Base-by-base conservation (phyloP, 2,329 filamentous ascomycete species). In the Diaporthe eres region DNA sequence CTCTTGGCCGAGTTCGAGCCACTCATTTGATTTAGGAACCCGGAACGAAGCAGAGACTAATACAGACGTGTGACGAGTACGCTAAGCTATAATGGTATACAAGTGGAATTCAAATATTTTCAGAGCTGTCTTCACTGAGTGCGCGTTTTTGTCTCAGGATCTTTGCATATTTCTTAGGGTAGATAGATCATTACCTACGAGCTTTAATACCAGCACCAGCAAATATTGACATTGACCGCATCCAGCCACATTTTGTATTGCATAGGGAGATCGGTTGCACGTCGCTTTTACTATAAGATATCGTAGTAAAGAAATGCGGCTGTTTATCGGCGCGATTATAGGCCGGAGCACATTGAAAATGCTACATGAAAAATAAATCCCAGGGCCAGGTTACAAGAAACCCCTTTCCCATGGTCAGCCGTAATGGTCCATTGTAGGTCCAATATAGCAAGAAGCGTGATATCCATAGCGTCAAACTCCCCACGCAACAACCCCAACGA, bases 41-140 rank as follows among this genome's bases (percentile, higher is more conserved):
- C n/a, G 65, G 65, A 70, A 70, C 34, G n/a, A 70, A 70, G n/a
- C 13, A 15, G 7, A 70, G 42, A 31, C 25, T 70, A 1, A 55
- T 70, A 22, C 49, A 70, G 17, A 13, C 17, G 13, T 70, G 65
- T n/a, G 65, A 70, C 15, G n/a, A 70, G n/a, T 70, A 55, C 15
- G 65, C 49, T 13, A 42, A 42, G 22, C 34, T 55, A n/a, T 55
- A 53, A 49, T 1, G 47, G 8, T 10, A 49, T 8, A 7, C 10
- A 2, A 3, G 19, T 8, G 2, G 10, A 9, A 22, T 1, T 19
- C 7, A 15, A 6, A 13, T 42, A 9, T 60, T 39, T 4, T 10
- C 5, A 5, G 19, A 13, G 42, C 2, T 49, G 25, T 22, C 9
- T 65, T 6, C 17, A 13, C 13, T 10, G 15, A 31, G 60, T 28